Evolutionary conservation across 805 yeast species (phyloP), one percentile per base, ranked within the genome.

Genomic region (Sugiyamaella valdiviana): DNA sequence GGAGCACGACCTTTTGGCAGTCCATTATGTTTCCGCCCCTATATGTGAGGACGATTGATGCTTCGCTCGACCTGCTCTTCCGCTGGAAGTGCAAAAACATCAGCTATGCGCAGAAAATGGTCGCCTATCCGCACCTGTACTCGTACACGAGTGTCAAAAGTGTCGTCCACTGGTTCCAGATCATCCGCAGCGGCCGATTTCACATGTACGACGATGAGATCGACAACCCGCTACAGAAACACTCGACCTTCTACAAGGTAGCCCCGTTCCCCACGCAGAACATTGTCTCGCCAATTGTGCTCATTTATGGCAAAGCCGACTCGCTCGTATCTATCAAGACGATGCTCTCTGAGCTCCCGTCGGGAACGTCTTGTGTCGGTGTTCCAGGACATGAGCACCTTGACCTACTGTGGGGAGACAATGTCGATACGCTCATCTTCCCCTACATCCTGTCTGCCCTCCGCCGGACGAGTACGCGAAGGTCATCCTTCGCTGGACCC

Each of bases 121-220:
- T 85, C n/a, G 77, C 86, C 14, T 91, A 87, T 65, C 79, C 87
- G 15, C 97, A 93, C 63, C 71, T 91, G 47, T 91, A 90, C 67
- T 85, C 96, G 1, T 84, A 95, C 19, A 88, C 98, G 0, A 80
- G 90, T 1, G 98, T 90, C 21, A 91, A 90, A 65, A 78, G 85
- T 7, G 89, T 88, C 40, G 97, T 89, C n/a, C 96, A 88, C 66
- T 88, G 96, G 96, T 87, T 88, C 60, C 96, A 88, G 66, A 90
- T 91, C 46, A 85, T 91, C 52, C 74, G 83, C 45, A 74, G 84
- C 5, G 78, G 78, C 41, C 75, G 77, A 42, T 90, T 91, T 64
- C 96, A 90, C 64, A 84, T 93, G 95, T 91, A 80, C 66, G 93
- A 85, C 59, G 95, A 87, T 53, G 70, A 64, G 17, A 44, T 54